These are phyloP conservation scores for Heterobasidion occidentale DNA, from an alignment of 1,284 basidiomycete genomes.

Conservation along the genomic window DNA sequence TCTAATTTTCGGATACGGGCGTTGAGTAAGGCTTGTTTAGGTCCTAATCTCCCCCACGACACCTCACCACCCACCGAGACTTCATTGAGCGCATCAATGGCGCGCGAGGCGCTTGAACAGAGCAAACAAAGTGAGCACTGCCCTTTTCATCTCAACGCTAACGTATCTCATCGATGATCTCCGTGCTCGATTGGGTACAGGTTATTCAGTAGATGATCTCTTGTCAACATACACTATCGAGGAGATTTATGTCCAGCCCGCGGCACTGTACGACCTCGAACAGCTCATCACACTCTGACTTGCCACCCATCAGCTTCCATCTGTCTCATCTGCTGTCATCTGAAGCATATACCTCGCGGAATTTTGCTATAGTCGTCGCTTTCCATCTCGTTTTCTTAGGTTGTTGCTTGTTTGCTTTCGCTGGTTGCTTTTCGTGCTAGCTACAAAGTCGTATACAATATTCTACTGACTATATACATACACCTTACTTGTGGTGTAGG, in stretches of 20 bases:
- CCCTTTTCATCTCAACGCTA: neutral
- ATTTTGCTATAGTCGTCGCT: too few species aligned
- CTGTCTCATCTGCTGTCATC: too few species aligned
- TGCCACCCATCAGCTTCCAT: too few species aligned
- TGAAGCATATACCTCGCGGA: too few species aligned
- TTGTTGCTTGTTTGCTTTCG: too few species aligned
- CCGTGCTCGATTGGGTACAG: conserved; percentile 6
- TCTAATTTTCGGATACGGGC: neutral
- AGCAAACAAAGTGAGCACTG: conserved; percentile 13
- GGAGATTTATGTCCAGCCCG: conserved; percentile 27
- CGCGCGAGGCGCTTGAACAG: conserved; percentile 16
- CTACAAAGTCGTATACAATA: too few species aligned
- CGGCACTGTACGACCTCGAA: conserved; percentile 24
- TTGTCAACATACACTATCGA: conserved; percentile 27
- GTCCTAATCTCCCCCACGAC: conserved; percentile 24
- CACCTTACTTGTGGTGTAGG: too few species aligned
- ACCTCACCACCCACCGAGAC: conserved; percentile 28
- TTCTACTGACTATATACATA: too few species aligned
- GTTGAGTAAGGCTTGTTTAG: conserved; percentile 5
- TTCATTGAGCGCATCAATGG: conserved; percentile 24
- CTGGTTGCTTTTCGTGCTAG: too few species aligned
- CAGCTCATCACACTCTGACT: neutral
- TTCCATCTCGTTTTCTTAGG: too few species aligned
- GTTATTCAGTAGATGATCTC: conserved; percentile 23
- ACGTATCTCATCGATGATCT: neutral